Evolutionary conservation across 176 grass and related monocot species (phyloP), one percentile per base, ranked within the genome.

Genomic region (Hyparrhenia diplandra): DNA sequence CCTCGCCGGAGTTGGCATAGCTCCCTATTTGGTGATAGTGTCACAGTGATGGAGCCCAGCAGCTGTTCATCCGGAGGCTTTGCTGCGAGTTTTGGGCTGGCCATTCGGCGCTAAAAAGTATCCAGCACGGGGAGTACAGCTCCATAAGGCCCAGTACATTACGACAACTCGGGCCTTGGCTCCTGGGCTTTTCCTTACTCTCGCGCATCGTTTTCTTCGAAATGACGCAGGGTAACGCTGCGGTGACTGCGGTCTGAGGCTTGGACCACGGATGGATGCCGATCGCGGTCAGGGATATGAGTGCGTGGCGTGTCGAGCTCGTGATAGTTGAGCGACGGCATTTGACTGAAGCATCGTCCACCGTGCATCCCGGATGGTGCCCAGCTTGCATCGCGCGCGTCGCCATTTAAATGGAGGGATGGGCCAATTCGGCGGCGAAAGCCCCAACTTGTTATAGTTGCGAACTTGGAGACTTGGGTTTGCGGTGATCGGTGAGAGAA

Each of bases 1-100:
- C 32, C 16, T 87, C 31, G 65, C 79, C 57, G 42, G 73, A 83
- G 34, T 35, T 71, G 65, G 42, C 41, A 40, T 27, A 5, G 31
- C 49, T 76, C 30, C n/a, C 41, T 59, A 6, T 80, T 67, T 28
- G 59, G 42, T 5, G 17, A 20, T 20, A 2, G 47, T 49, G 13
- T 36, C 45, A 20, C 2, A 2, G 20, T 12, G 55, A 58, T 76
- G 72, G 63, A 57, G 62, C 24, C 81, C 60, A 28, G 31, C 36
- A 46, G 24, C 41, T 46, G 28, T n/a, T 79, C 11, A 31, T 18
- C 70, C 29, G 28, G 12, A 16, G 10, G 16, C 4, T 47, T 74
- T 28, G 29, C 39, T 45, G 80, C 69, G 67, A 28, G 68, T 71
- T 71, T 17, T 45, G 39, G 67, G 23, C 68, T 45, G 13, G 40